Evolutionary conservation across 257 asterid species (phyloP), one percentile per base, ranked within the genome.

Genomic region (Ocimum tenuiflorum): DNA sequence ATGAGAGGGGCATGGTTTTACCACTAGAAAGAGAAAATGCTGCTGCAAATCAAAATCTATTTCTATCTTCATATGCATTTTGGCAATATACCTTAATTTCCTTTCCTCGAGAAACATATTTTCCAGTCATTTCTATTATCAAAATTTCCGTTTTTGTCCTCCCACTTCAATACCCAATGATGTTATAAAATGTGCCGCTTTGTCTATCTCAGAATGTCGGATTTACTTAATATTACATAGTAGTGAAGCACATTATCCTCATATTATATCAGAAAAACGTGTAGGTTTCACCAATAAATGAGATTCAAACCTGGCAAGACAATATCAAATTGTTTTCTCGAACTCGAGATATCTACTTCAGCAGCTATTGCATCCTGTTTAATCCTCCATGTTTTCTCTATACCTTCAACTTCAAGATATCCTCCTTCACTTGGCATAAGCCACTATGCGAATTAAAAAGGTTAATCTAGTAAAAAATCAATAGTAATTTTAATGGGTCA

Each of bases 391-490:
- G 97, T 86, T 79, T 83, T 94, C 82, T 94, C 99, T 73, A 88
- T 65, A 52, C 96, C 99, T 64, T 90, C 97, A 31, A 83, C 72
- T 71, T 86, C 95, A 74, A 94, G 72, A 74, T 72, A 90, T 15
- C 97, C 96, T 47, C 79, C 91, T 57, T 88, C 96, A 77, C 85
- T 85, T 22, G 99, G 95, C 85, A 79, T 71, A 60, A 94, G 97
- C 88, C 90, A 90, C 99, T 94, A 78, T 35, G 11, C 49, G 63
- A 72, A 74, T 7, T 64, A 60, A 39, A 60, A 55, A 57, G n/a
- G n/a, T n/a, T n/a, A 49, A 66, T 49, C 13, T n/a, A 4, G 5
- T 39, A 33, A 52, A 6, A 18, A 43, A 51, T 43, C 71, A 60
- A 18, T 23, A 49, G 27, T n/a, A 47, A 6, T 0, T 1, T 27